Evolutionary conservation across 352 stramenopile species (phyloP).

Genomic region (Globisporangium polare): DNA sequence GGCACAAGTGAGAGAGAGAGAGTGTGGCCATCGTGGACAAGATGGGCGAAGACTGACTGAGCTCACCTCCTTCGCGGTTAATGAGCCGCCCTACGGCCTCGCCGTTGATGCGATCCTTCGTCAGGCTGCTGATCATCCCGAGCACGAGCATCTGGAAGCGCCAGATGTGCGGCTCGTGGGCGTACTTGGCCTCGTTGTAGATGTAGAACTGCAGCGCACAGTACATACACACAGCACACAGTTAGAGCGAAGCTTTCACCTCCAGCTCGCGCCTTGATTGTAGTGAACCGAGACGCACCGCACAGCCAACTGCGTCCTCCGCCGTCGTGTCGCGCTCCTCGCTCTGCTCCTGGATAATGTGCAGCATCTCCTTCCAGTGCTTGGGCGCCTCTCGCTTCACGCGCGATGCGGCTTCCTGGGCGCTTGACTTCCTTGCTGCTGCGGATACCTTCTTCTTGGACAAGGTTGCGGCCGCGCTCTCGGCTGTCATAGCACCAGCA

Average conservation of each 20-base stretch:
- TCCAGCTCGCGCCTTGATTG: too few species aligned
- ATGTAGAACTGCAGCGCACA: not conserved
- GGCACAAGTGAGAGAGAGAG: too few species aligned
- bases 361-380: slow-evolving; percentile 52
- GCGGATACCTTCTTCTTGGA: slow-evolving; percentile 21
- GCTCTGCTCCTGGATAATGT: slow-evolving; percentile 60
- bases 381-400: slow-evolving; percentile 18
- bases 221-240: not conserved
- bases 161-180: slow-evolving; percentile 24
- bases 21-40: too few species aligned
- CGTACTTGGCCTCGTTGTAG: slow-evolving; percentile 39
- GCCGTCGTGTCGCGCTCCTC: slow-evolving; percentile 49
- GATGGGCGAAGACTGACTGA: not conserved
- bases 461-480: not conserved
- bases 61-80: slow-evolving; percentile 40
- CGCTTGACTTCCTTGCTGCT: slow-evolving; percentile 20
- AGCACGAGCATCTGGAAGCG: slow-evolving; percentile 93
- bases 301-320: slow-evolving; percentile 27
- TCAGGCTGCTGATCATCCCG: slow-evolving; percentile 96
- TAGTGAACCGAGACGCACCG: too few species aligned
- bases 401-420: slow-evolving; percentile 2
- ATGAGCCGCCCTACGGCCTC: slow-evolving; percentile 62
- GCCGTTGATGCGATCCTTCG: slow-evolving; percentile 91
- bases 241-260: not conserved
- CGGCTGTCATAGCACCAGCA: not conserved